Percentiles rank a stretch among this genome's conserved stretches.
Conservation (phyloP, 176 grass and related monocot genomes). For the Phragmites australis region DNA sequence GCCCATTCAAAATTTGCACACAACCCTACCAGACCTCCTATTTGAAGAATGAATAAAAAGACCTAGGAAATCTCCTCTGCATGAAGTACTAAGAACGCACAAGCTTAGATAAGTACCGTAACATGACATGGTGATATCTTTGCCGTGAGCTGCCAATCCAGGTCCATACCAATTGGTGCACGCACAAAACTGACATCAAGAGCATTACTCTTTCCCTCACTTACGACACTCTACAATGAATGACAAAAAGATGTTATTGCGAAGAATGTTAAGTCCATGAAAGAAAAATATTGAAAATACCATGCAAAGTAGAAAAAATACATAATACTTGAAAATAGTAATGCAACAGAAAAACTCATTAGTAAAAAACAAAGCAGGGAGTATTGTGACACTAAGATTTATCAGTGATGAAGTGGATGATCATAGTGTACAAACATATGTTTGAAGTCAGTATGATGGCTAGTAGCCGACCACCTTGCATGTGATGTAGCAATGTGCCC, state of each 20-base stretch:
- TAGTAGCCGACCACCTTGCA: neutral
- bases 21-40: neutral
- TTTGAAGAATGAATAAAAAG: neutral
- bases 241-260: slow-evolving; percentile 22
- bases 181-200: slow-evolving; percentile 86
- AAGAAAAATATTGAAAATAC: neutral
- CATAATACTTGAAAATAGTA: neutral
- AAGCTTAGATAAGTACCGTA: slow-evolving; percentile 65
- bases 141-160: slow-evolving; percentile 85
- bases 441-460: neutral
- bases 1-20: neutral
- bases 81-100: neutral
- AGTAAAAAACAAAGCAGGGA: neutral
- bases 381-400: neutral
- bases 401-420: neutral
- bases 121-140: slow-evolving; percentile 96
- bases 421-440: slow-evolving; percentile 6
- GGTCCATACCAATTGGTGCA: slow-evolving; percentile 65
- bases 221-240: slow-evolving; percentile 69
- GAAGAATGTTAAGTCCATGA: neutral
- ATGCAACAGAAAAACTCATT: slow-evolving; percentile 3
- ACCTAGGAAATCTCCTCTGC: neutral
- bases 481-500: slow-evolving; percentile 16
- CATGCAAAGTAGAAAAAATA: slow-evolving; percentile 23
- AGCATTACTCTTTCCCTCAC: slow-evolving; percentile 86